These are phyloP conservation scores for Ulota crispa DNA, from an alignment of 225 moss, liverwort and hornwort genomes.

Conservation along the genomic window DNA sequence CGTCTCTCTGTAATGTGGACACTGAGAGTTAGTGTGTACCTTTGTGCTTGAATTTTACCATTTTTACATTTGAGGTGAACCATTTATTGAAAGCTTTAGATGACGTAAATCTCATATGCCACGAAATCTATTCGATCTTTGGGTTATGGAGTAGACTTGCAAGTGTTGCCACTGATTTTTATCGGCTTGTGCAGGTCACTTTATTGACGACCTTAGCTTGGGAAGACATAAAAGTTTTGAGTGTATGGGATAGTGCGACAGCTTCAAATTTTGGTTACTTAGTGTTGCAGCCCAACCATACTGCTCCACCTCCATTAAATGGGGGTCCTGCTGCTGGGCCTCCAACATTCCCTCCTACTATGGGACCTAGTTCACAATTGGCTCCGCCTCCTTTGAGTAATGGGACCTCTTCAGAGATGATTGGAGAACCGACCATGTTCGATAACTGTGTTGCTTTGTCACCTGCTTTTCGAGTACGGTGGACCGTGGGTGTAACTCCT, in stretches of 20 bases:
- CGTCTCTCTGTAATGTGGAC: not conserved
- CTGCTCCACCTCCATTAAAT: conserved; percentile 51
- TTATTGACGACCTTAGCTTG: conserved; percentile 59
- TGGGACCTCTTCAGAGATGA: conserved; percentile 31
- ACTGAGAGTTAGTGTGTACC: not conserved
- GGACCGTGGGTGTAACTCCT: conserved; percentile 72
- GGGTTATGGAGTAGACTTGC: not conserved
- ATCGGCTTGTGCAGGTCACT: conserved; percentile 51
- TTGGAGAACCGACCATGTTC: conserved; percentile 89
- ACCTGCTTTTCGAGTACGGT: conserved; percentile 70
- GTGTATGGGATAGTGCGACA: conserved; percentile 92
- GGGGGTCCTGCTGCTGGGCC: conserved; percentile 49
- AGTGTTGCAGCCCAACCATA: conserved; percentile 54
- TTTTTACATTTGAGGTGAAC: conserved; percentile 1
- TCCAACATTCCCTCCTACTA: conserved; percentile 45
- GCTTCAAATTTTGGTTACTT: conserved; percentile 95
- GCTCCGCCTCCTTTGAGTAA: conserved; percentile 47
- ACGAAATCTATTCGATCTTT: not conserved
- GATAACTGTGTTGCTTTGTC: conserved; percentile 78
- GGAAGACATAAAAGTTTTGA: conserved; percentile 76
- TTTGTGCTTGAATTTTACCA: not conserved
- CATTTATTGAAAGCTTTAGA: not conserved
- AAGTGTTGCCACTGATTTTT: not conserved
- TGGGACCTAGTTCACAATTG: conserved; percentile 34
- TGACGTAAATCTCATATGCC: conserved; percentile 12